Conservation (phyloP, 75 land plant genomes). For the Sequoiadendron giganteum region DNA sequence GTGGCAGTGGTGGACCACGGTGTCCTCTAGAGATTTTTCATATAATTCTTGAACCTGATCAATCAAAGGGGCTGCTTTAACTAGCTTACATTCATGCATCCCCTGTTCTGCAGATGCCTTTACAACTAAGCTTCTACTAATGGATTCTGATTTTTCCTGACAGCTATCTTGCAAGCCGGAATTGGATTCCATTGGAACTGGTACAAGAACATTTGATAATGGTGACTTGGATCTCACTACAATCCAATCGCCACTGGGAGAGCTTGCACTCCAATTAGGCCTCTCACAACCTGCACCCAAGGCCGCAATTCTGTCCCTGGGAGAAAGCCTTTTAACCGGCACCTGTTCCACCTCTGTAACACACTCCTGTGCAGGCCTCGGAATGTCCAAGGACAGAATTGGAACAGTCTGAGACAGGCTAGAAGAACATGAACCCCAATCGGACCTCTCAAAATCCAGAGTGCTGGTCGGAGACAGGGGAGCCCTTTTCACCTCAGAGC, state of each 20-base stretch:
- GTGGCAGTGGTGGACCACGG: not conserved
- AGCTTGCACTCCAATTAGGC: not conserved
- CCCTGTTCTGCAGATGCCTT: not conserved
- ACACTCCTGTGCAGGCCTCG: not conserved
- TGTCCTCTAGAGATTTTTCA: not conserved
- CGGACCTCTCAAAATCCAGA: not conserved
- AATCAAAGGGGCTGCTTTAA: not conserved
- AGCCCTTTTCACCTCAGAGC: not conserved
- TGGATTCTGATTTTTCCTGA: not conserved
- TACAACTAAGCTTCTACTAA: not conserved
- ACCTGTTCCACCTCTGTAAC: not conserved
- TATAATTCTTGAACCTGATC: not conserved
- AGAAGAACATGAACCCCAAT: conserved; percentile 1
- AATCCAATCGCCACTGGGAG: not conserved
- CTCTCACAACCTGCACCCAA: not conserved
- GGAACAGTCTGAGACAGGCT: not conserved
- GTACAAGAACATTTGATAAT: not conserved
- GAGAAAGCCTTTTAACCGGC: not conserved
- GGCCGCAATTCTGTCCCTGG: not conserved
- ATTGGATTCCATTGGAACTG: not conserved
- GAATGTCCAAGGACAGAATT: not conserved
- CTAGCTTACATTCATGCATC: not conserved
- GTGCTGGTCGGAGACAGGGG: not conserved
- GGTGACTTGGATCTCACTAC: not conserved
- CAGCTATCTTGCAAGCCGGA: not conserved